Conservation (phyloP, 768 basidiomycete genomes). For the Suillus lakei region DNA sequence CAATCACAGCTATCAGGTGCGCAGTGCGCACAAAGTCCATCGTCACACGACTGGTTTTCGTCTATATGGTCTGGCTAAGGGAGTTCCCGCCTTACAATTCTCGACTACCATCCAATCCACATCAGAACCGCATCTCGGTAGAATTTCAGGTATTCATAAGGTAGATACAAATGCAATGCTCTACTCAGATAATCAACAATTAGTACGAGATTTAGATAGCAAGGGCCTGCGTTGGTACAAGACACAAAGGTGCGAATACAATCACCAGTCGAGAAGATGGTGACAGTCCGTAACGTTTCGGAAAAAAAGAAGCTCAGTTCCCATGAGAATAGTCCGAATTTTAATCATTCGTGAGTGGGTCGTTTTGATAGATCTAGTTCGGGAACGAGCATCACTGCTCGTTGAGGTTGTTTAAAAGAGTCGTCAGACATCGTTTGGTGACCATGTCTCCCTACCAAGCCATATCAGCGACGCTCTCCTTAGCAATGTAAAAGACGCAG, state of each 20-base stretch:
- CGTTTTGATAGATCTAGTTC: background rate
- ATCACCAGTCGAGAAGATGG: constrained; percentile 12
- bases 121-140: background rate
- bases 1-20: background rate
- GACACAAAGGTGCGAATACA: constrained; percentile 30
- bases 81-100: background rate
- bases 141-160: constrained; percentile 30
- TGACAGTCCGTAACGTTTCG: constrained; percentile 7
- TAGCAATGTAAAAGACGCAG: background rate
- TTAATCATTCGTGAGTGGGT: constrained; percentile 4
- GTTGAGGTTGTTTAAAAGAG: constrained; percentile 85
- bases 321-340: constrained; percentile 4
- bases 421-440: constrained; percentile 92
- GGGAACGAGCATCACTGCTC: constrained; percentile 50
- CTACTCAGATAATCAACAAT: constrained; percentile 36
- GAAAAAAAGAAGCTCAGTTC: background rate
- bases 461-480: constrained; percentile 18
- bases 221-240: constrained; percentile 32
- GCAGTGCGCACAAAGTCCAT: background rate
- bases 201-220: constrained; percentile 36
- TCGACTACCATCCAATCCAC: background rate
- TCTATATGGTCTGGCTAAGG: background rate
- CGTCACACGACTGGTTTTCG: background rate
- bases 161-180: constrained; percentile 27
- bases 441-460: constrained; percentile 88